Conservation (phyloP, 768 basidiomycete species). For the Terana coerulea region DNA sequence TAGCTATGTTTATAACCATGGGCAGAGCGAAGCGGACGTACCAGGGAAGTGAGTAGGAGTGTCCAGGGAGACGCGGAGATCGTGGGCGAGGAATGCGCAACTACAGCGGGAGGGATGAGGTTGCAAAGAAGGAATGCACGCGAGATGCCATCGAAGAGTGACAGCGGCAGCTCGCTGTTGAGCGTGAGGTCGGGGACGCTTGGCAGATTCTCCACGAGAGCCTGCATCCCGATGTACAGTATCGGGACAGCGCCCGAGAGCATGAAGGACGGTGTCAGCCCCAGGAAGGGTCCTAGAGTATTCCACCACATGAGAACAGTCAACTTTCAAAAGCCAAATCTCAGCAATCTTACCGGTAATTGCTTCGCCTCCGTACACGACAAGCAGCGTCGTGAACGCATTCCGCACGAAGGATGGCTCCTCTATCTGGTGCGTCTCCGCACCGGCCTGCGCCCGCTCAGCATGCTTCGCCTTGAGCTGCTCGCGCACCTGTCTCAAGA, state of each 20-base stretch:
- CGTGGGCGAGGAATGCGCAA: constrained; percentile 41
- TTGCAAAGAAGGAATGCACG: constrained; percentile 77
- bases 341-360: constrained; percentile 46
- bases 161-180: constrained; percentile 63
- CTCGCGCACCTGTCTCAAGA: constrained; percentile 66
- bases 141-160: constrained; percentile 73
- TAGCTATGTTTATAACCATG: not conserved
- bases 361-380: constrained; percentile 80
- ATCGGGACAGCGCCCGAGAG: constrained; percentile 61
- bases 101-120: constrained; percentile 68
- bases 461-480: constrained; percentile 40
- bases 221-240: constrained; percentile 60
- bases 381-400: constrained; percentile 51
- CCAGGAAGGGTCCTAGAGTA: constrained; percentile 32
- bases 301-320: not conserved
- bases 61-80: constrained; percentile 73
- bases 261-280: constrained; percentile 75
- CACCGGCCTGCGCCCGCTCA: constrained; percentile 29
- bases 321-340: not conserved
- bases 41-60: constrained; percentile 68
- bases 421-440: constrained; percentile 33
- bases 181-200: constrained; percentile 46
- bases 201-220: constrained; percentile 59
- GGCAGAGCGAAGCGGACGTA: constrained; percentile 31
- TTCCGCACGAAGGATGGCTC: constrained; percentile 55